These are phyloP conservation scores for Umbelopsis sp. DNA, from an alignment of 192 early-diverging fungal genomes.

Conservation along the genomic window DNA sequence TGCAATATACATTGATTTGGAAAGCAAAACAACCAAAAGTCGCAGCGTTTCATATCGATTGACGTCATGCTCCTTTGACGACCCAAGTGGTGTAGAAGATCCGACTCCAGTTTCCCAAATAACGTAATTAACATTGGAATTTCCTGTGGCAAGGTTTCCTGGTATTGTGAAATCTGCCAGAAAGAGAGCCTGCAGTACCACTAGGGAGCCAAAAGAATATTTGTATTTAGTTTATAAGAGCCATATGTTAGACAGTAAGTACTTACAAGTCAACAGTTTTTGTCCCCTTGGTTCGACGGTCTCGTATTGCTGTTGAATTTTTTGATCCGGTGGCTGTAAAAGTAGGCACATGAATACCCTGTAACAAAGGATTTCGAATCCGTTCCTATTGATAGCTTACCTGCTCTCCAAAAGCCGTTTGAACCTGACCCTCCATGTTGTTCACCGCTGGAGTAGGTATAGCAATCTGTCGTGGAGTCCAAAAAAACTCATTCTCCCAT, in stretches of 20 bases:
- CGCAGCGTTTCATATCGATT: conserved; percentile 81
- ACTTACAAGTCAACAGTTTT: conserved; percentile 49
- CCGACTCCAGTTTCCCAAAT: conserved; percentile 83
- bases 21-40: conserved; percentile 76
- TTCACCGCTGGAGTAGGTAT: neutral
- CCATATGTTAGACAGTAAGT: neutral
- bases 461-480: conserved; percentile 43
- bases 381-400: neutral
- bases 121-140: conserved; percentile 56
- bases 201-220: neutral
- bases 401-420: neutral
- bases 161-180: conserved; percentile 74
- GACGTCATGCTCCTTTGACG: conserved; percentile 66
- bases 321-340: conserved; percentile 3
- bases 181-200: conserved; percentile 54
- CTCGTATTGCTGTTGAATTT: conserved; percentile 22
- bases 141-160: conserved; percentile 38
- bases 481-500: conserved; percentile 69
- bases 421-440: neutral
- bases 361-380: neutral
- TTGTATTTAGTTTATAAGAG: neutral
- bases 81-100: conserved; percentile 65
- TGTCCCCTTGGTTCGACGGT: conserved; percentile 46
- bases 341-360: neutral
- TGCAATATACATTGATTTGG: conserved; percentile 78